phyloP scores from a whole-genome alignment of 2,329 filamentous ascomycete species.

The Trichothecium roseum region DNA sequence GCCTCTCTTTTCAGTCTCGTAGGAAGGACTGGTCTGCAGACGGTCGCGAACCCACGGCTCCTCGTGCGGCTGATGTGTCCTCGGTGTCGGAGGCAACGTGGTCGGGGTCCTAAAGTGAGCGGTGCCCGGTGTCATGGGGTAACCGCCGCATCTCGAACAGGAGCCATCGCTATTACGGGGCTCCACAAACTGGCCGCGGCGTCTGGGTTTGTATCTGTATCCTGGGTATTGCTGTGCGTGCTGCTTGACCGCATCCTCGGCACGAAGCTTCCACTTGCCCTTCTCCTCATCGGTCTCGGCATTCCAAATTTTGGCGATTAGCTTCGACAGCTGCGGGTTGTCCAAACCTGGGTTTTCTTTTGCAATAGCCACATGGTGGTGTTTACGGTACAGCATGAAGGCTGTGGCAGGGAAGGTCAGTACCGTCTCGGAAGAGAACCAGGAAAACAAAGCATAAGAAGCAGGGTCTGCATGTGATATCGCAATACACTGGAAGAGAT shows the following conservation, averaged over 20 bases:
- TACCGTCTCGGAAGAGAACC: not conserved
- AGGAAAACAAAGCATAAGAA: too few relatives aligned
- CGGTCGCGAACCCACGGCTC: too few relatives aligned
- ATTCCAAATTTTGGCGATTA: slow-evolving; percentile 90
- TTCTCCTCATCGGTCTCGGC: slow-evolving; percentile 65
- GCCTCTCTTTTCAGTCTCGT: too few relatives aligned
- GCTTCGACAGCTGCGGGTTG: slow-evolving; percentile 95
- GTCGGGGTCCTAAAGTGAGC: too few relatives aligned
- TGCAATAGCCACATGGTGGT: slow-evolving; percentile 76
- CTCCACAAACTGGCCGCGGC: slow-evolving; percentile 16
- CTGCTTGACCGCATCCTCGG: slow-evolving; percentile 84
- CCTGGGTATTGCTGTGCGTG: slow-evolving; percentile 86
- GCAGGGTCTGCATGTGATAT: too few relatives aligned
- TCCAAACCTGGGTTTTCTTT: slow-evolving; percentile 77
- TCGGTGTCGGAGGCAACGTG: slow-evolving; percentile 21
- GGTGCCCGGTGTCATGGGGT: too few relatives aligned
- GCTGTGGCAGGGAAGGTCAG: slow-evolving; percentile 40
- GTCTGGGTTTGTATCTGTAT: slow-evolving; percentile 86
- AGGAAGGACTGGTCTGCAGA: too few relatives aligned
- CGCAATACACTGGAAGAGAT: too few relatives aligned
- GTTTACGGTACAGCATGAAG: slow-evolving; percentile 94
- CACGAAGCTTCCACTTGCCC: slow-evolving; percentile 77
- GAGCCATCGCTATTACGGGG: too few relatives aligned
- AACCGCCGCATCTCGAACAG: too few relatives aligned
- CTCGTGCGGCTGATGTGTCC: slow-evolving; percentile 12